Evolutionary conservation across 768 basidiomycete species (phyloP), one percentile per base, ranked within the genome.

Genomic region (Gloeopeniophorella convolvens): DNA sequence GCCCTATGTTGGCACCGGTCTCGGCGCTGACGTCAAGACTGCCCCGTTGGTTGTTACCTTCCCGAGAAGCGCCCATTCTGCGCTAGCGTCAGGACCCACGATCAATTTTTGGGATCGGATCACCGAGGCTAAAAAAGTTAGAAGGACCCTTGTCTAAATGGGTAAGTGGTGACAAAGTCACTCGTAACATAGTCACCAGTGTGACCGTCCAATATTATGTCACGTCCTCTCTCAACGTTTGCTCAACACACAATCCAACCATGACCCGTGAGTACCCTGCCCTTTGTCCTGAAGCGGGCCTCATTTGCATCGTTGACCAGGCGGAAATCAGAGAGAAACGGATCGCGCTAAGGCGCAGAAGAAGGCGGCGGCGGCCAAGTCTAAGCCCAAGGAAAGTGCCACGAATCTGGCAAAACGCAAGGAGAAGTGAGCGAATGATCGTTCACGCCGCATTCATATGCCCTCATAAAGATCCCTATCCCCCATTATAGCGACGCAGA

Each of bases 271-370:
- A 42, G 55, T 45, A 13, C n/a, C 15, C 21, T 10, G 2, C 30
- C 24, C 26, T 37, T 18, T 4, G 7, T 31, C 15, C 21, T 21
- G 12, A 5, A 39, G 34, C 20, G 1, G 9, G 16, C 2, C 30
- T 40, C 10, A 54, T n/a, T 33, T 40, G 21, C 15, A 23, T 12
- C 16, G 18, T 32, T 13, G 23, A 23, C 35, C 60, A 89, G 88
- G 88, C 61, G 88, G 88, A 59, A 88, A 90, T 63, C 87, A 89
- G 65, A 78, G 88, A 45, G 88, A 90, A 6, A 73, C 69, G 66
- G 88, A 84, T 65, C 85, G 88, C 57, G 66, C 69, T 18, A 82
- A 79, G 63, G 80, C 84, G 12, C 79, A 80, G 70, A 90, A 90
- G 72, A 89, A 86, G 68, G 66, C 70, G 12, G 75, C 75, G 1